Conservation (phyloP, 805 yeast species). For the Candida arabinofermentans region DNA sequence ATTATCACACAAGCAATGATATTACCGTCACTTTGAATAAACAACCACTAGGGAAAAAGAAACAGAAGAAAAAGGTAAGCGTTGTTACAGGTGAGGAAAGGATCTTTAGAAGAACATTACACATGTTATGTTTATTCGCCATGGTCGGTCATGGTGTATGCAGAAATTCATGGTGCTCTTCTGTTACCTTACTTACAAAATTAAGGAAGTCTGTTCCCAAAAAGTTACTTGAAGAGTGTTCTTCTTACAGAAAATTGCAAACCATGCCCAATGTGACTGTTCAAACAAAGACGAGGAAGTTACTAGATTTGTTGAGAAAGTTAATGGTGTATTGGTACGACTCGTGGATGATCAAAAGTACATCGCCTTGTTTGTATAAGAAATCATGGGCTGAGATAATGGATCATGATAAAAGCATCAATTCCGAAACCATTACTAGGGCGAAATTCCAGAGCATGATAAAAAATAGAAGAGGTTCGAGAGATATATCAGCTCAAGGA, state of each 20-base stretch:
- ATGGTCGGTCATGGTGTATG: slow-evolving; percentile 64
- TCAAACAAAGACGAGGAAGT: slow-evolving; percentile 53
- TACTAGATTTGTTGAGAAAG: slow-evolving; percentile 74
- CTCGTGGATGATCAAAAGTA: slow-evolving; percentile 29
- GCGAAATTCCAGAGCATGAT: slow-evolving; percentile 43
- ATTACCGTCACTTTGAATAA: slow-evolving; percentile 23
- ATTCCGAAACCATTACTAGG: slow-evolving; percentile 30
- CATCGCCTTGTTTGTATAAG: slow-evolving; percentile 45
- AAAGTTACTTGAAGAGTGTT: slow-evolving; percentile 42
- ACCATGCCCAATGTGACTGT: slow-evolving; percentile 15
- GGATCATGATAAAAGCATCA: slow-evolving; percentile 12
- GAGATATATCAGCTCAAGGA: slow-evolving; percentile 84
- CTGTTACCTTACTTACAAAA: slow-evolving; percentile 34
- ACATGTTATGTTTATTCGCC: slow-evolving; percentile 51
- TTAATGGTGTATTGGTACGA: slow-evolving; percentile 57
- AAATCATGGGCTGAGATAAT: slow-evolving; percentile 47
- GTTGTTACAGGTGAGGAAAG: slow-evolving; percentile 55
- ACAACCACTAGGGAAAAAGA: slow-evolving; percentile 17
- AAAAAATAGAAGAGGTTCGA: slow-evolving; percentile 53
- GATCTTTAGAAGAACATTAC: slow-evolving; percentile 46
- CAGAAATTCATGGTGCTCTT: slow-evolving; percentile 74
- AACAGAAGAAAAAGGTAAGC: slow-evolving; percentile 26
- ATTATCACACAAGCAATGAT: slow-evolving; percentile 9
- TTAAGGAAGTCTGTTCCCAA: slow-evolving; percentile 48
- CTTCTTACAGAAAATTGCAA: slow-evolving; percentile 22